phyloP scores from a whole-genome alignment of 208 protist species.

The Acanthamoeba castellanii region DNA sequence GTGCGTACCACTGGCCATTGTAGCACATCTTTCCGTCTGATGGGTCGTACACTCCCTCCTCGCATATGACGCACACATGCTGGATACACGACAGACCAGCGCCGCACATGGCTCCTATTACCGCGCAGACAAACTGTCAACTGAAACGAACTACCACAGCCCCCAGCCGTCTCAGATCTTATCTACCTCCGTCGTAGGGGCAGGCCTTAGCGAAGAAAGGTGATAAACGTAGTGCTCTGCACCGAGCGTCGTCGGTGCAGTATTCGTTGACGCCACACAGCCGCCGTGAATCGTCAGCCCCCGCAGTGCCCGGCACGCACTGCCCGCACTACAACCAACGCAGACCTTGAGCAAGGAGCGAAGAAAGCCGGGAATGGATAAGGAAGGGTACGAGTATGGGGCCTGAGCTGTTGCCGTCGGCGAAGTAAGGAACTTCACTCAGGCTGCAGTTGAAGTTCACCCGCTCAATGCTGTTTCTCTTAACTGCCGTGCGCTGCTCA shows the following conservation, averaged over 20 bases:
- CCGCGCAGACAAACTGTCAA: neutral
- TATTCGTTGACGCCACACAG: slow-evolving; percentile 46
- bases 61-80: slow-evolving; percentile 49
- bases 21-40: slow-evolving; percentile 55
- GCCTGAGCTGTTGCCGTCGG: neutral
- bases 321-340: neutral
- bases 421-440: neutral
- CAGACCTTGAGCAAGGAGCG: neutral
- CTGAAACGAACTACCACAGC: neutral
- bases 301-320: neutral
- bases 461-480: neutral
- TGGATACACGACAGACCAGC: slow-evolving; percentile 48
- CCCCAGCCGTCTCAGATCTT: neutral
- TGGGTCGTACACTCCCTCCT: slow-evolving; percentile 49
- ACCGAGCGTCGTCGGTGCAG: slow-evolving; percentile 4
- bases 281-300: neutral
- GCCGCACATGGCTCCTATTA: slow-evolving; percentile 9
- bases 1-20: slow-evolving; percentile 22
- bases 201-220: slow-evolving; percentile 39
- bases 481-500: neutral
- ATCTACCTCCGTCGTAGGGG: slow-evolving; percentile 45
- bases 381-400: neutral
- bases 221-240: neutral
- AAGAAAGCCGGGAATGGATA: neutral
- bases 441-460: slow-evolving; percentile 43